A percentile compares a stretch with the other conserved stretches of the same genome.
These are phyloP conservation scores for Plectranthus barbatus DNA, from an alignment of 257 asterid genomes.

Conservation along the genomic window DNA sequence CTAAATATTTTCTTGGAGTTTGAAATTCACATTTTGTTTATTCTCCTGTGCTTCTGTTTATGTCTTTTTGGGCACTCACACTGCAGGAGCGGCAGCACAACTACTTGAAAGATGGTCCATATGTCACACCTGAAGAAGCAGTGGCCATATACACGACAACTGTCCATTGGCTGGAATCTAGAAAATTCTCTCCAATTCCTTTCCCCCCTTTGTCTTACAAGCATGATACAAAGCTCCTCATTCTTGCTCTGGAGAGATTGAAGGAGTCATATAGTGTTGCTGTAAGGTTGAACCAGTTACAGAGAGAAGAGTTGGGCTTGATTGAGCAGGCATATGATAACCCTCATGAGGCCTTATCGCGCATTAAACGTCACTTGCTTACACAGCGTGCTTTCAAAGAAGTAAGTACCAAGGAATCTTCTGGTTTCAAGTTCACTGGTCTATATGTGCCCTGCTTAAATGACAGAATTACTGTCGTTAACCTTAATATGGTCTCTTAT, in stretches of 20 bases:
- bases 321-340: slow-evolving; percentile 99
- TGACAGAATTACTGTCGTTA: neutral
- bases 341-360: slow-evolving; percentile 95
- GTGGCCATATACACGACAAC: slow-evolving; percentile 97
- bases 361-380: slow-evolving; percentile 94
- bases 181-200: slow-evolving; percentile 94
- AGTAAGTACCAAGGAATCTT: slow-evolving; percentile 35
- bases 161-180: slow-evolving; percentile 98
- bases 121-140: slow-evolving; percentile 99
- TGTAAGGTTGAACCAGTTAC: slow-evolving; percentile 87
- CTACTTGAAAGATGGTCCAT: slow-evolving; percentile 93
- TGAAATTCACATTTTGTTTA: neutral
- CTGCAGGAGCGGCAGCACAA: slow-evolving; percentile 92
- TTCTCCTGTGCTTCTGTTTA: neutral
- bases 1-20: neutral
- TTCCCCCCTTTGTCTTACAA: slow-evolving; percentile 97
- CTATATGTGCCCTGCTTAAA: neutral
- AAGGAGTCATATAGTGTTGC: slow-evolving; percentile 99
- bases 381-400: slow-evolving; percentile 99
- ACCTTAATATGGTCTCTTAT: neutral
- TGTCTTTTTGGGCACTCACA: neutral
- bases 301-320: slow-evolving; percentile 92
- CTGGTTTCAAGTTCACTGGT: neutral
- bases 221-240: slow-evolving; percentile 95
- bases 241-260: slow-evolving; percentile 92